Conservation (phyloP, 192 early-diverging fungal genomes). For the Rhizoclosmatium sp. region DNA sequence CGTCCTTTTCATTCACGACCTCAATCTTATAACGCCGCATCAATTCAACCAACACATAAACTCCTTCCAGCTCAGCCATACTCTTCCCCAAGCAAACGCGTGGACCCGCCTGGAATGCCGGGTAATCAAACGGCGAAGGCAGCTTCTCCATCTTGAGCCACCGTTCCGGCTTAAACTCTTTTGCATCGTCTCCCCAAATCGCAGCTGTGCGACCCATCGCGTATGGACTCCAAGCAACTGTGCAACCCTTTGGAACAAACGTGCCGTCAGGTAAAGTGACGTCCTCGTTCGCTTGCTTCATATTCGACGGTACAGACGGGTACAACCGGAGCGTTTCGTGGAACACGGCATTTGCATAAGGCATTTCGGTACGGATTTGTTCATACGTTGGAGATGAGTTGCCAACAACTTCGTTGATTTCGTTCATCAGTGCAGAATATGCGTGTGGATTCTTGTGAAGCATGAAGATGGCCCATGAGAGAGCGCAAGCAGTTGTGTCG, state of each 20-base stretch:
- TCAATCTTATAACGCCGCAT: constrained; percentile 40
- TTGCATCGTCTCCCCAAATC: constrained; percentile 72
- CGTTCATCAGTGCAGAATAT: constrained; percentile 30
- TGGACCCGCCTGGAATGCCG: constrained; percentile 49
- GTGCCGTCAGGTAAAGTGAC: constrained; percentile 70
- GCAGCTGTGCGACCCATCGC: constrained; percentile 56
- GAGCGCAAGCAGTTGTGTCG: constrained; percentile 65
- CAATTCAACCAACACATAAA: constrained; percentile 41
- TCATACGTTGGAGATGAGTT: constrained; percentile 43
- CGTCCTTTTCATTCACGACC: constrained; percentile 17
- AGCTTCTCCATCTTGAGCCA: constrained; percentile 60
- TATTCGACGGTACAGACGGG: constrained; percentile 70
- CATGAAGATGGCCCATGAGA: constrained; percentile 62
- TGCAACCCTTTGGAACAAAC: constrained; percentile 57
- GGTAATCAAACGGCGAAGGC: constrained; percentile 13
- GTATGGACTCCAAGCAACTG: constrained; percentile 56
- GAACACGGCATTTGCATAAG: constrained; percentile 10
- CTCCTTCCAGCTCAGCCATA: constrained; percentile 32
- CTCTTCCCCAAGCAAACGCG: constrained; percentile 46
- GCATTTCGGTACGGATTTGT: constrained; percentile 48
- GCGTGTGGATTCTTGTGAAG: constrained; percentile 51
- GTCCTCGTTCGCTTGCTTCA: constrained; percentile 64
- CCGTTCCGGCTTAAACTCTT: constrained; percentile 68
- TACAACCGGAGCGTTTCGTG: constrained; percentile 40
- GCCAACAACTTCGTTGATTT: constrained; percentile 37